These are phyloP conservation scores for Flaveria bidentis DNA, from an alignment of 129 eudicot genomes.

Conservation along the genomic window DNA sequence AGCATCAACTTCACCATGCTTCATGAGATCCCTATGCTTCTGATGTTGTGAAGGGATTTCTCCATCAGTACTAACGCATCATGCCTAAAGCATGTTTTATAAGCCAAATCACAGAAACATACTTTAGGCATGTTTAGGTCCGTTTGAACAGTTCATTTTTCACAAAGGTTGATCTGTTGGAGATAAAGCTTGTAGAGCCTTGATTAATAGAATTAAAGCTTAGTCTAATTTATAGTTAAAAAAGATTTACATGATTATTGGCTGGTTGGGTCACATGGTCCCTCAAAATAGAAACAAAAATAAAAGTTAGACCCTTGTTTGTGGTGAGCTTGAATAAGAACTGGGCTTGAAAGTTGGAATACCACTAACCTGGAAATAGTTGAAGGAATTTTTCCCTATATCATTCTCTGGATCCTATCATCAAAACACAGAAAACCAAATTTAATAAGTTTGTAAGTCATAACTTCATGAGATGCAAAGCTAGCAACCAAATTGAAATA, in stretches of 20 bases:
- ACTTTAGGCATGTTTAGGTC: background rate
- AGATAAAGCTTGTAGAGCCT: background rate
- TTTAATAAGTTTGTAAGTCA: background rate
- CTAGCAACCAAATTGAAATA: conserved; percentile 7
- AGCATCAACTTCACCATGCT: too few relatives aligned
- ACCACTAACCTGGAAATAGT: conserved; percentile 78
- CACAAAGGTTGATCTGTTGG: background rate
- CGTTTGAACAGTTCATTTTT: background rate
- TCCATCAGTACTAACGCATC: too few relatives aligned
- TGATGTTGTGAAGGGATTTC: too few relatives aligned
- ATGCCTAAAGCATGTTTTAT: too few relatives aligned
- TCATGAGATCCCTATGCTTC: too few relatives aligned
- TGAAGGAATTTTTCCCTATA: conserved; percentile 93
- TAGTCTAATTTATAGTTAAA: background rate
- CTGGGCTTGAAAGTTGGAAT: background rate
- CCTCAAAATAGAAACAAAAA: background rate
- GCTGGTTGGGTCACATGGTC: background rate
- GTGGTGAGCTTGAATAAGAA: background rate
- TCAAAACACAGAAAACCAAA: conserved; percentile 17
- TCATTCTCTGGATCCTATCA: conserved; percentile 87
- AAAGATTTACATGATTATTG: background rate
- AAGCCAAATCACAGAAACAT: background rate
- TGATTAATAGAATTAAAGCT: background rate
- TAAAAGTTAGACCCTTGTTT: background rate
- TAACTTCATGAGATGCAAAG: conserved; percentile 16